Evolutionary conservation across 1,284 basidiomycete species (phyloP).

Genomic region (Leccinum angustisporum): DNA sequence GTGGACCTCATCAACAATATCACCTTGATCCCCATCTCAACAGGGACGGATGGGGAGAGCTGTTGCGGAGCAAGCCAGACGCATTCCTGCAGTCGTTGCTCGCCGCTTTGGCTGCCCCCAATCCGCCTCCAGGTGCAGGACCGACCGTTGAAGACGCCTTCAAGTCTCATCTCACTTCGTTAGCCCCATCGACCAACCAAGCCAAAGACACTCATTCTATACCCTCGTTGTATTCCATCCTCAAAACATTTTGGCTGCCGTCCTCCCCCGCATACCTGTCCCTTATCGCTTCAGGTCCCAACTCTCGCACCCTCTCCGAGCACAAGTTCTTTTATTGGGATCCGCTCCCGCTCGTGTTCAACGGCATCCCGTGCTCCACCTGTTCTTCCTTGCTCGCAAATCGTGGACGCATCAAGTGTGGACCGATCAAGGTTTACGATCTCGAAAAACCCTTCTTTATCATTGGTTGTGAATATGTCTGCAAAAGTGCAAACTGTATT

Average conservation of each 20-base stretch:
- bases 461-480: slow-evolving; percentile 76
- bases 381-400: slow-evolving; percentile 59
- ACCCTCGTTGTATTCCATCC: slow-evolving; percentile 65
- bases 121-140: slow-evolving; percentile 54
- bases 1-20: slow-evolving; percentile 35
- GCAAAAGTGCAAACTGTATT: slow-evolving; percentile 48
- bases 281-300: slow-evolving; percentile 67
- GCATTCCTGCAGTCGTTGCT: slow-evolving; percentile 56
- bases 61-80: slow-evolving; percentile 52
- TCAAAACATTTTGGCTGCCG: slow-evolving; percentile 79
- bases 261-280: slow-evolving; percentile 72
- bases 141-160: slow-evolving; percentile 69
- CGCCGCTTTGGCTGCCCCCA: slow-evolving; percentile 53
- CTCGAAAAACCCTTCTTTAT: slow-evolving; percentile 75
- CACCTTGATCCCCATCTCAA: slow-evolving; percentile 53
- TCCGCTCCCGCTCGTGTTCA: slow-evolving; percentile 72
- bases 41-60: slow-evolving; percentile 60
- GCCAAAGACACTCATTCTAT: slow-evolving; percentile 46
- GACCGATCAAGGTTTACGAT: slow-evolving; percentile 73
- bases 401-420: slow-evolving; percentile 64
- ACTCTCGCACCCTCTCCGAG: slow-evolving; percentile 61
- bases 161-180: slow-evolving; percentile 63
- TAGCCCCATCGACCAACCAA: slow-evolving; percentile 46
- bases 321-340: slow-evolving; percentile 80
- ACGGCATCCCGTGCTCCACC: slow-evolving; percentile 66